Conservation (phyloP, 2,329 filamentous ascomycete genomes). For the Amauroascus niger region DNA sequence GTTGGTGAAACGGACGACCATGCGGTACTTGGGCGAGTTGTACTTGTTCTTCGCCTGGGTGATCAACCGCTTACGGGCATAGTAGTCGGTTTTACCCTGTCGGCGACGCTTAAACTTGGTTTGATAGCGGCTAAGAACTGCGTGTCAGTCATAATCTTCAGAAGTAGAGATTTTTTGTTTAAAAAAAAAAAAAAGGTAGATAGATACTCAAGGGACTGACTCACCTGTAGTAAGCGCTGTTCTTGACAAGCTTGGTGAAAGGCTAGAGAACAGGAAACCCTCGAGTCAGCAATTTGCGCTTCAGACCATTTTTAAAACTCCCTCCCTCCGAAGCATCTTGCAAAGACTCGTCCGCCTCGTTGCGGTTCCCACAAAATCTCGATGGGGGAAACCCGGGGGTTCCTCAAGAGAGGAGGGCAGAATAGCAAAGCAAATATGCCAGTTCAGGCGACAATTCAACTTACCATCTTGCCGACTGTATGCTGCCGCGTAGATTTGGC, state of each 20-base stretch:
- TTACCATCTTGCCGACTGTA: constrained; percentile 40
- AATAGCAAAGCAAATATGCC: constrained; percentile 13
- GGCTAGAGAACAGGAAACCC: constrained; percentile 51
- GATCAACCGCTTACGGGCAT: constrained; percentile 98
- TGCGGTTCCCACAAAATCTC: not conserved
- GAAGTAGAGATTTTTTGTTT: too few species aligned
- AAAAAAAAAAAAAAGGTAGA: too few species aligned
- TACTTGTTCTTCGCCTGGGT: constrained; percentile 99
- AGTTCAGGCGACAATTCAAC: constrained; percentile 25
- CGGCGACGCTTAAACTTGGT: constrained; percentile 99
- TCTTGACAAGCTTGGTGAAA: constrained; percentile 95
- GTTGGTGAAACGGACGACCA: constrained; percentile 99
- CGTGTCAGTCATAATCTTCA: constrained; percentile 18
- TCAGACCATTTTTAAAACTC: constrained; percentile 53
- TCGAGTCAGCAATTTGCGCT: constrained; percentile 99
- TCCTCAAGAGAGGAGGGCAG: not conserved
- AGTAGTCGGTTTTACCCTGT: constrained; percentile 99
- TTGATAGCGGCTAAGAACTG: constrained; percentile 75
- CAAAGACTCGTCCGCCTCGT: constrained; percentile 57
- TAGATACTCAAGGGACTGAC: too few species aligned
- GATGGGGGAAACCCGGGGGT: not conserved
- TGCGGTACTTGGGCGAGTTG: constrained; percentile 99
- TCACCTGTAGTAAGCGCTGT: constrained; percentile 97
- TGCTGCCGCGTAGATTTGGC: constrained; percentile 16
- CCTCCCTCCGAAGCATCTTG: constrained; percentile 92